Evolutionary conservation across 371 early-diverging fungal genomes (phyloP), one percentile per base, ranked within the genome.

Genomic region (Apophysomyces ossiformis): DNA sequence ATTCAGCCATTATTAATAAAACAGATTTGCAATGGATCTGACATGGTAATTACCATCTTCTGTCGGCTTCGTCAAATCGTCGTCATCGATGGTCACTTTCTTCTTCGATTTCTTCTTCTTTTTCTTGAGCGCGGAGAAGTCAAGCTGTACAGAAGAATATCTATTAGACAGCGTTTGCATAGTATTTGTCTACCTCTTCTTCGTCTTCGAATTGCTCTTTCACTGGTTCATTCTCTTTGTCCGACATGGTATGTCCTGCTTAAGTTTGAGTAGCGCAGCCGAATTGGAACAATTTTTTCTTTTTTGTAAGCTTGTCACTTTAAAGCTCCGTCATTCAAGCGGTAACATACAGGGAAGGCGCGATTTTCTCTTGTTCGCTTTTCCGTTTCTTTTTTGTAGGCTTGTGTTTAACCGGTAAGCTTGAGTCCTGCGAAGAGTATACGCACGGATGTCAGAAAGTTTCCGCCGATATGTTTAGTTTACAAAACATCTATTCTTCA

Each of bases 91-190:
- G 18, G 72, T 75, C 11, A 77, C 75, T 71, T 77, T 73, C 71
- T 78, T 78, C 75, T 78, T 78, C 16, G 78, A 75, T 66, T 78
- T 78, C 70, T 78, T 78, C 72, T 78, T 78, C 64, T 78, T 78
- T 61, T 78, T 78, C 62, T 26, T 26, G 32, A 78, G 69, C 50
- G 71, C 74, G 36, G 75, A 75, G 60, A 75, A 78, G 62, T 78
- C 78, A 21, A 78, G 68, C 78, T 78, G 50, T 36, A 15, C 54
- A 50, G 16, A 18, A 36, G 5, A 38, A 58, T 57, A 9, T 21
- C 54, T 4, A 8, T 26, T 26, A 26, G 32, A 16, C 1, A 16
- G 9, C 54, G 21, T 50, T 50, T 21, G 21, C 21, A 9, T 50
- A 47, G 5, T 18, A 7, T 21, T 21, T 5, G n/a, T 2, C 7